A percentile compares a stretch with the other conserved stretches of the same genome.
Conservation (phyloP, 202 grass and related monocot genomes). For the Carex arenaria region DNA sequence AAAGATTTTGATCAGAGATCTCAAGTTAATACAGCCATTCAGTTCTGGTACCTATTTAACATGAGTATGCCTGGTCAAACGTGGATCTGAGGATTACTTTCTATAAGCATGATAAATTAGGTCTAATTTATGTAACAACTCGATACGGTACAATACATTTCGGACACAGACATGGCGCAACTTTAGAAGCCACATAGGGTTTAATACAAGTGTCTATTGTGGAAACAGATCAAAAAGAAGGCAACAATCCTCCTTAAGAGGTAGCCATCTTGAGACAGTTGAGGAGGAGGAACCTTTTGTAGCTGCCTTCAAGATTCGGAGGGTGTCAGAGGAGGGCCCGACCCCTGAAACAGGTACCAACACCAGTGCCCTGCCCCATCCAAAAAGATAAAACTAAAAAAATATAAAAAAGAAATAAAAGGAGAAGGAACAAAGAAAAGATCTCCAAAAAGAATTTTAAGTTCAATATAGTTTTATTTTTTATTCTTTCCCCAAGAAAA, state of each 20-base stretch:
- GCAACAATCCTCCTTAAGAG: slow-evolving; percentile 58
- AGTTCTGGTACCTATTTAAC: neutral
- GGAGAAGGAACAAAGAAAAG: neutral
- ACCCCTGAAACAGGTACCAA: slow-evolving; percentile 36
- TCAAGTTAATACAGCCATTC: neutral
- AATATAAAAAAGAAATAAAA: neutral
- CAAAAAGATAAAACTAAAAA: neutral
- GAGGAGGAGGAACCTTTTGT: slow-evolving; percentile 71
- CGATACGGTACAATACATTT: too few relatives aligned
- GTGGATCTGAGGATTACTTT: neutral
- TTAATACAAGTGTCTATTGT: neutral
- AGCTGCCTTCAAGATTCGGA: slow-evolving; percentile 61
- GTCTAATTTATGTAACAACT: neutral
- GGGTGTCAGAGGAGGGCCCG: slow-evolving; percentile 41
- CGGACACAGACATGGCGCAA: too few relatives aligned
- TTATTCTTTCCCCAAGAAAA: neutral
- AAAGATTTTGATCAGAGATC: neutral
- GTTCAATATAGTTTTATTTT: neutral
- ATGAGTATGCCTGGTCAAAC: neutral
- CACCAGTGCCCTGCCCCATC: neutral
- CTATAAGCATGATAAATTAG: neutral
- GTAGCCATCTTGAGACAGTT: slow-evolving; percentile 76
- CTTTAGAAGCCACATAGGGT: neutral
- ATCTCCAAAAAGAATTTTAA: slow-evolving; percentile 7
- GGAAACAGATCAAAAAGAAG: slow-evolving; percentile 58